Evolutionary conservation across 2,329 filamentous ascomycete species (phyloP).

Genomic region (Pseudonectria buxi): DNA sequence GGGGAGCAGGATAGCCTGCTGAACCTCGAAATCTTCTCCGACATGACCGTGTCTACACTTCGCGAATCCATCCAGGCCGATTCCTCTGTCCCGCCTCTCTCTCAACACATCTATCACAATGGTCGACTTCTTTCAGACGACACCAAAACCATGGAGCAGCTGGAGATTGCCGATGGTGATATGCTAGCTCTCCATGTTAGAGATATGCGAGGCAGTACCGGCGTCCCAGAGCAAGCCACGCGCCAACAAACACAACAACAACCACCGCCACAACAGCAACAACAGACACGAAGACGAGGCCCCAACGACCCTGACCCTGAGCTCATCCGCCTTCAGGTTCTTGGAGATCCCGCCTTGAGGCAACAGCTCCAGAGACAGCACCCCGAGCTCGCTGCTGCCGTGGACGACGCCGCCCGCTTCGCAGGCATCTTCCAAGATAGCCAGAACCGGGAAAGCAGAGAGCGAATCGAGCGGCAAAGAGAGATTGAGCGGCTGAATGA

Average conservation of each 20-base stretch:
- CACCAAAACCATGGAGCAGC: conserved; percentile 71
- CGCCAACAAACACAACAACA: conserved; percentile 23
- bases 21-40: conserved; percentile 72
- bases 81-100: conserved; percentile 60
- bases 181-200: conserved; percentile 84
- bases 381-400: conserved; percentile 68
- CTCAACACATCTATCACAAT: conserved; percentile 87
- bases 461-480: conserved; percentile 70
- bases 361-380: conserved; percentile 64
- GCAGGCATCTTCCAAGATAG: conserved; percentile 63
- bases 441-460: conserved; percentile 62
- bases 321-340: conserved; percentile 71
- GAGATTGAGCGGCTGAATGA: conserved; percentile 82
- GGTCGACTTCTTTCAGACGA: conserved; percentile 74
- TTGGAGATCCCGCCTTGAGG: conserved; percentile 69
- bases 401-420: conserved; percentile 72
- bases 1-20: conserved; percentile 66
- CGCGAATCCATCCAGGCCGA: conserved; percentile 87
- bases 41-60: conserved; percentile 77
- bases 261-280: conserved; percentile 25
- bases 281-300: conserved; percentile 27
- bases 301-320: conserved; percentile 60
- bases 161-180: conserved; percentile 78
- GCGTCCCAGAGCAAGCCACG: conserved; percentile 30
- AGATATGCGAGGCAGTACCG: conserved; percentile 46